Percentiles rank a stretch among this genome's conserved stretches.
These are phyloP conservation scores for Epichloe coenophiala DNA, from an alignment of 2,329 filamentous ascomycete species.

Conservation along the genomic window DNA sequence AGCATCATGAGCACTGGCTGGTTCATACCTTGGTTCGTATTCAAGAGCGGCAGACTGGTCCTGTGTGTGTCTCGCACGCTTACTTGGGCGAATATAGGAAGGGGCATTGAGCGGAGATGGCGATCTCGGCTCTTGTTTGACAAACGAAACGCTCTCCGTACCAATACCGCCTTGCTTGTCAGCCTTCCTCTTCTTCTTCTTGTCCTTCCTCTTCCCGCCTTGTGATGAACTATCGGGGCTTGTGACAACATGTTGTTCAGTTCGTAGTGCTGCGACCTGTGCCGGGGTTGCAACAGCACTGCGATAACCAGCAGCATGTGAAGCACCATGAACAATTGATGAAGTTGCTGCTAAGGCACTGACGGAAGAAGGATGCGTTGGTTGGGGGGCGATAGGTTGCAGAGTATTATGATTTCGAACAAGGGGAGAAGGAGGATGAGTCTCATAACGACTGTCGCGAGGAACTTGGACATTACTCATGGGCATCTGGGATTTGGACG, in stretches of 20 bases:
- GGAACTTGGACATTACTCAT: constrained; percentile 7
- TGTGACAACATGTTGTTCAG: constrained; percentile 32
- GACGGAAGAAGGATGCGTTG: constrained; percentile 53
- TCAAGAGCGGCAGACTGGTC: constrained; percentile 21
- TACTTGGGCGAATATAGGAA: constrained; percentile 39
- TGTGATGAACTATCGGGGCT: constrained; percentile 50
- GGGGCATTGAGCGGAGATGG: constrained; percentile 43
- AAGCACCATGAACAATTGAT: not conserved
- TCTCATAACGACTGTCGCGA: constrained; percentile 15
- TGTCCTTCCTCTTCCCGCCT: constrained; percentile 34
- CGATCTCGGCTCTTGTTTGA: constrained; percentile 51
- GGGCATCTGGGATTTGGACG: constrained; percentile 7
- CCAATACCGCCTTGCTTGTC: constrained; percentile 35
- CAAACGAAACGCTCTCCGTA: constrained; percentile 35
- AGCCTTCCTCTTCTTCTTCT: constrained; percentile 40
- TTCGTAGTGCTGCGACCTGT: constrained; percentile 44
- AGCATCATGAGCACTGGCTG: constrained; percentile 22
- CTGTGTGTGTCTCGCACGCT: constrained; percentile 38
- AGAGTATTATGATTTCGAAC: constrained; percentile 64
- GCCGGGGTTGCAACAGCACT: constrained; percentile 23
- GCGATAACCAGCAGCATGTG: not conserved
- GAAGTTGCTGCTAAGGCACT: constrained; percentile 16
- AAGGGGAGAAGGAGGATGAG: constrained; percentile 41
- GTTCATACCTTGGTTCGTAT: constrained; percentile 28
- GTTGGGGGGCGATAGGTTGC: constrained; percentile 65